These are phyloP conservation scores for Kodamaea jinghongensis DNA, from an alignment of 805 yeast genomes.

Conservation along the genomic window DNA sequence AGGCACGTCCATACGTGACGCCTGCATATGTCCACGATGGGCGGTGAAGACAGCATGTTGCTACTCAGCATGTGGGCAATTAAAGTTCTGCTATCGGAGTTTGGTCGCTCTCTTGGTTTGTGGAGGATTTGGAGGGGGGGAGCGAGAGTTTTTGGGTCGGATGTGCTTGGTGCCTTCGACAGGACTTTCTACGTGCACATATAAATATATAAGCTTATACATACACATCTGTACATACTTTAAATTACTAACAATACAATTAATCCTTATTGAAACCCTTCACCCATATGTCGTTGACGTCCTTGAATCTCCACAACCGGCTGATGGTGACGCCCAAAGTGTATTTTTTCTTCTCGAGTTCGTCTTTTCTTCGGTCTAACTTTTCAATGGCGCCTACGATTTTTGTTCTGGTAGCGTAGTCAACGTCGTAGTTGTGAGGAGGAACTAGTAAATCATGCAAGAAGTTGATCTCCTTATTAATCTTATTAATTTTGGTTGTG, in stretches of 20 bases:
- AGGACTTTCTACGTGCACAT: too few species aligned
- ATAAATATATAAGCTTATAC: too few species aligned
- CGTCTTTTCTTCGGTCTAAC: slow-evolving; percentile 38
- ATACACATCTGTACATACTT: too few species aligned
- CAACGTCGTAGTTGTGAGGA: slow-evolving; percentile 43
- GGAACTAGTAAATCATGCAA: slow-evolving; percentile 36
- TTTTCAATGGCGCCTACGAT: slow-evolving; percentile 40
- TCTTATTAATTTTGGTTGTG: slow-evolving; percentile 30
- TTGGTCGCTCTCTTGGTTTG: too few species aligned
- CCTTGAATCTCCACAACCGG: slow-evolving; percentile 42
- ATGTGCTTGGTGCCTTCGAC: too few species aligned
- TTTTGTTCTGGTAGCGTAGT: slow-evolving; percentile 39
- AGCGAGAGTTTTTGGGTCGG: too few species aligned
- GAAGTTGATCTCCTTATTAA: slow-evolving; percentile 39
- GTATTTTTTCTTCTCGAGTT: slow-evolving; percentile 40
- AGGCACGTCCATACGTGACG: too few species aligned
- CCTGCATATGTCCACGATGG: too few species aligned
- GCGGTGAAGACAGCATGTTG: too few species aligned
- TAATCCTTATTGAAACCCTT: slow-evolving; percentile 22
- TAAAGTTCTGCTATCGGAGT: too few species aligned
- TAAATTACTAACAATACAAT: not conserved
- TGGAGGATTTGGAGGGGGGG: too few species aligned
- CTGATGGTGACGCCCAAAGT: slow-evolving; percentile 41
- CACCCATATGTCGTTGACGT: slow-evolving; percentile 44
- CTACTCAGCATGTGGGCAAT: too few species aligned